Base-by-base conservation (phyloP, 2,329 filamentous ascomycete species). In the Calycina herbarum region DNA sequence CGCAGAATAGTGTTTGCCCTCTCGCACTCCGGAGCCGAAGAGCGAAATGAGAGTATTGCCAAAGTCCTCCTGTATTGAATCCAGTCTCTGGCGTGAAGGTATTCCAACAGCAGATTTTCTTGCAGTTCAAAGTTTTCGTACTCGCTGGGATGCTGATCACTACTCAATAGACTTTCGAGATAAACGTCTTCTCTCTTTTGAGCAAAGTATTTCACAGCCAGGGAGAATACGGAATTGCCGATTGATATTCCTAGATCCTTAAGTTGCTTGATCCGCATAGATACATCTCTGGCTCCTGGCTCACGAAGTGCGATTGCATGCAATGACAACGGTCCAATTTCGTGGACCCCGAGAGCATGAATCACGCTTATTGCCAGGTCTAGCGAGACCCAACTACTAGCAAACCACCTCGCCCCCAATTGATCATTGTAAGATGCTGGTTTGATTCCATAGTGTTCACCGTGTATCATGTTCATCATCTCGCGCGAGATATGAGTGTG, bases 401-500 rank as follows among this genome's bases (percentile, higher is more conserved):
- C 93, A 75, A 97, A 94, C 79, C 93, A 87, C 68, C 89, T 86
- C n/a, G 93, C 90, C 20, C 91, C 89, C 35, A 96, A 83, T 0
- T 81, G 78, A 75, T 95, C 92, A 72, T 86, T 89, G 68, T 87
- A 85, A 8, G 78, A 77, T 66, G 83, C 86, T 42, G 73, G 77
- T 24, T 72, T 63, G 6, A 76, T 70, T 57, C 72, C 64, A 51
- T 75, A 67, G 27, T 70, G 70, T 63, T 75, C 59, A 45, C 72
- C 73, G 68, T 75, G 72, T 57, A 72, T 67, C 27, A 72, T 61
- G 67, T 77, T 77, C 69, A 77, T 72, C 62, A 76, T 71, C 61
- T 76, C 75, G 11, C 75, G 63, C 6, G 73, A 74, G 15, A 73
- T 69, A 27, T 70, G 69, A 10, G 58, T 62, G 29, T 68, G 63